These are phyloP conservation scores for Fusarium brevicatenulatum DNA, from an alignment of 2,329 filamentous ascomycete species.

Conservation along the genomic window DNA sequence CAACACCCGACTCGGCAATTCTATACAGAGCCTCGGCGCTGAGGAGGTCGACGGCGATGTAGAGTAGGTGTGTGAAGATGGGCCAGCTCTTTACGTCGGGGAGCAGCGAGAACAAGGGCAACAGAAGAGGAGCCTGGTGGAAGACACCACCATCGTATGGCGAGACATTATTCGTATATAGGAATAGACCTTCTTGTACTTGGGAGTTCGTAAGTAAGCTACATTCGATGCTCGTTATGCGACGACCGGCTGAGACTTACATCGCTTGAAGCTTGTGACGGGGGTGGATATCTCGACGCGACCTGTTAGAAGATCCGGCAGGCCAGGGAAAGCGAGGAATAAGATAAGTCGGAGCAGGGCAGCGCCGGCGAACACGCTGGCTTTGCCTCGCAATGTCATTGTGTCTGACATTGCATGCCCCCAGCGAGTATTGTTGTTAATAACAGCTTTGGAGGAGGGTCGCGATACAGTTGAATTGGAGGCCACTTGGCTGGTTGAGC, in stretches of 20 bases:
- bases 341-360: slow-evolving; percentile 82
- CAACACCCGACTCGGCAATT: slow-evolving; percentile 85
- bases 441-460: slow-evolving; percentile 31
- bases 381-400: slow-evolving; percentile 56
- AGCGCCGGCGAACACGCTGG: slow-evolving; percentile 76
- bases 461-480: slow-evolving; percentile 26
- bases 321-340: slow-evolving; percentile 80
- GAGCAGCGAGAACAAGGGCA: slow-evolving; percentile 90
- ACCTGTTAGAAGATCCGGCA: slow-evolving; percentile 86
- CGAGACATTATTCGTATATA: slow-evolving; percentile 95
- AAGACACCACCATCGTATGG: slow-evolving; percentile 94
- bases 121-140: slow-evolving; percentile 85
- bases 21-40: slow-evolving; percentile 81
- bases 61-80: slow-evolving; percentile 81
- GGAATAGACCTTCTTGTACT: slow-evolving; percentile 88
- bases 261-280: slow-evolving; percentile 96
- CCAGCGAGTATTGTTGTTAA: slow-evolving; percentile 37
- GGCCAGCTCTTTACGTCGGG: slow-evolving; percentile 75
- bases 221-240: neutral
- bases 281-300: slow-evolving; percentile 97
- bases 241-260: slow-evolving; percentile 61
- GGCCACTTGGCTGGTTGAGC: slow-evolving; percentile 48
- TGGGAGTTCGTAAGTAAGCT: slow-evolving; percentile 12
- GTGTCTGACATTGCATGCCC: slow-evolving; percentile 50
- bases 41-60: slow-evolving; percentile 81